Conservation (phyloP, 2,329 filamentous ascomycete genomes). For the Phialophora chinensis region DNA sequence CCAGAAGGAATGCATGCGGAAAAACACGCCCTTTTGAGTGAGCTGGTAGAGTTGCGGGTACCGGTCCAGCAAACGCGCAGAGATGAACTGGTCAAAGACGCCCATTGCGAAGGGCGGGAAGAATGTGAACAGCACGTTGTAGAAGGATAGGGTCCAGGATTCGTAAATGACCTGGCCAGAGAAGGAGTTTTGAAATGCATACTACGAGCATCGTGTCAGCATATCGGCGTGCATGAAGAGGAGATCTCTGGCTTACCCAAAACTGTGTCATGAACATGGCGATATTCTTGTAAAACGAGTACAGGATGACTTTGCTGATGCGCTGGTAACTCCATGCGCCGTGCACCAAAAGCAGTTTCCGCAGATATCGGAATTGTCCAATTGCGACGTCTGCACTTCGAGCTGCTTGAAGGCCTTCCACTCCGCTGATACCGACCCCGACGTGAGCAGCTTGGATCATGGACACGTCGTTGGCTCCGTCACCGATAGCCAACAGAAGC, state of each 20-base stretch:
- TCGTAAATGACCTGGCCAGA: slow-evolving; percentile 98
- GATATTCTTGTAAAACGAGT: slow-evolving; percentile 99
- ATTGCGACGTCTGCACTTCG: slow-evolving; percentile 95
- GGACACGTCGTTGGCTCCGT: slow-evolving; percentile 98
- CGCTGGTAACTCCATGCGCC: slow-evolving; percentile 98
- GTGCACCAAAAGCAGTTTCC: slow-evolving; percentile 92
- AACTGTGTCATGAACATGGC: slow-evolving; percentile 99
- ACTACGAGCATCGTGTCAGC: slow-evolving; percentile 58
- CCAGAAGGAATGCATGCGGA: slow-evolving; percentile 88
- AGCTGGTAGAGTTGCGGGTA: slow-evolving; percentile 96
- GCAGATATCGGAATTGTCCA: slow-evolving; percentile 91
- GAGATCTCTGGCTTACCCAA: slow-evolving; percentile 70
- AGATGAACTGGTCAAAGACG: slow-evolving; percentile 97
- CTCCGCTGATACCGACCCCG: slow-evolving; percentile 93
- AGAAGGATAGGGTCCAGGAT: slow-evolving; percentile 99
- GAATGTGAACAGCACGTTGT: slow-evolving; percentile 98
- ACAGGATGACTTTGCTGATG: slow-evolving; percentile 94
- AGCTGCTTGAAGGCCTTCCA: slow-evolving; percentile 95
- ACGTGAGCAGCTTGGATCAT: slow-evolving; percentile 99
- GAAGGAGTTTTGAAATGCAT: slow-evolving; percentile 97
- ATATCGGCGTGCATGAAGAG: neutral
- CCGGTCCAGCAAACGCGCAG: slow-evolving; percentile 86
- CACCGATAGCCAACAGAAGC: slow-evolving; percentile 92
- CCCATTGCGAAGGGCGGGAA: slow-evolving; percentile 91
- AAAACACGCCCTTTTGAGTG: slow-evolving; percentile 91